These are phyloP conservation scores for Vitrella brassicaformis DNA, from an alignment of 73 alveolate genomes.

Conservation along the genomic window DNA sequence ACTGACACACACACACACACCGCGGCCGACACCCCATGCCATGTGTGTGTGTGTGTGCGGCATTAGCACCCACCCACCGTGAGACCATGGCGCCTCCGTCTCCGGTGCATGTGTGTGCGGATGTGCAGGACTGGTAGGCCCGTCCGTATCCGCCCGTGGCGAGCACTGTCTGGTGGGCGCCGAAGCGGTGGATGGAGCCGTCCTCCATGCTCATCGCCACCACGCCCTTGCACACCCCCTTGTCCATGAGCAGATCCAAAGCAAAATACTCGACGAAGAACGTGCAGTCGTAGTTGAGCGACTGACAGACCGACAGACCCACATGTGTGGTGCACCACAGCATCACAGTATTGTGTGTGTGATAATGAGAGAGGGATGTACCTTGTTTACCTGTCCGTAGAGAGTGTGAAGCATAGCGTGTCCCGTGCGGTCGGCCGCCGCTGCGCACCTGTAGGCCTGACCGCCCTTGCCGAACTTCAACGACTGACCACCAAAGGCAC, in stretches of 20 bases:
- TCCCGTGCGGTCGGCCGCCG: slow-evolving; percentile 94
- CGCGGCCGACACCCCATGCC: not conserved
- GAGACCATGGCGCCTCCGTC: slow-evolving; percentile 40
- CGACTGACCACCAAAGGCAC: slow-evolving; percentile 90
- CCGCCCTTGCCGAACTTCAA: slow-evolving; percentile 72
- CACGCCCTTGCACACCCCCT: slow-evolving; percentile 57
- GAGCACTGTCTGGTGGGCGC: slow-evolving; percentile 60
- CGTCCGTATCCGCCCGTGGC: slow-evolving; percentile 91
- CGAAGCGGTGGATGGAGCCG: slow-evolving; percentile 76
- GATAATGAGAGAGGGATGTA: not conserved
- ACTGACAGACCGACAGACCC: not conserved
- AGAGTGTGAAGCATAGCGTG: slow-evolving; percentile 85
- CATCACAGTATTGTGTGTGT: not conserved
- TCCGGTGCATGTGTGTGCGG: slow-evolving; percentile 95
- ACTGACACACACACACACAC: slow-evolving; percentile 25
- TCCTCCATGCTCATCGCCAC: slow-evolving; percentile 72
- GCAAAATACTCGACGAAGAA: slow-evolving; percentile 91
- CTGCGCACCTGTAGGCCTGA: slow-evolving; percentile 83
- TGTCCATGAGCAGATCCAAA: slow-evolving; percentile 76
- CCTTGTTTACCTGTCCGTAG: slow-evolving; percentile 44
- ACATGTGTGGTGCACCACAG: not conserved
- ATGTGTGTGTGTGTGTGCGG: not conserved
- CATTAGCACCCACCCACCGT: slow-evolving; percentile 9
- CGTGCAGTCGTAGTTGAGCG: slow-evolving; percentile 69
- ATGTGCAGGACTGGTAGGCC: slow-evolving; percentile 82